These are phyloP conservation scores for Ceratobasidium sp. DNA, from an alignment of 1,284 basidiomycete genomes.

Conservation along the genomic window DNA sequence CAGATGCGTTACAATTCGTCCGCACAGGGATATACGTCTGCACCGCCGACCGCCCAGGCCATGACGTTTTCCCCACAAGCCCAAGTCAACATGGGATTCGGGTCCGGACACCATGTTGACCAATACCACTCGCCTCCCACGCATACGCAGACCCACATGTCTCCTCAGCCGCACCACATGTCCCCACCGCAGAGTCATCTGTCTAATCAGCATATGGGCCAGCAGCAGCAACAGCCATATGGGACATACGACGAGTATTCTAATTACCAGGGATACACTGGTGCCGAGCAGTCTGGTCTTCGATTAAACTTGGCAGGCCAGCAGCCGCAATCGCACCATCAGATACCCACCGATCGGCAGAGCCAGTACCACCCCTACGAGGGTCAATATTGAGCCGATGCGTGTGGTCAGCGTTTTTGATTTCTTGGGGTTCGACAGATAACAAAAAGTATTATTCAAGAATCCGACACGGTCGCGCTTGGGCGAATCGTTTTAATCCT, in stretches of 20 bases:
- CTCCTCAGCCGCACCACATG: slow-evolving; percentile 1
- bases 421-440: background rate
- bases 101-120: background rate
- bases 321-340: background rate
- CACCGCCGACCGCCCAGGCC: background rate
- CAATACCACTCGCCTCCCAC: slow-evolving; percentile 15
- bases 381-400: background rate
- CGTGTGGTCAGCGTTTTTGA: background rate
- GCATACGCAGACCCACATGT: slow-evolving; percentile 14
- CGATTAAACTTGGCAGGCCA: slow-evolving; percentile 1
- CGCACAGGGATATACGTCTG: background rate
- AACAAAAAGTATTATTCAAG: background rate
- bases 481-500: no score
- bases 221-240: background rate
- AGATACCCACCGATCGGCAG: background rate
- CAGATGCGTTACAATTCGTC: background rate
- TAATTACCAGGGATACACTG: background rate
- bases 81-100: no score
- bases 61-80: background rate
- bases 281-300: background rate
- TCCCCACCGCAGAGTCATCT: slow-evolving; percentile 3
- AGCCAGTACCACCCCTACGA: background rate
- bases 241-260: background rate
- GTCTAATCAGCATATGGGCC: slow-evolving; percentile 2
- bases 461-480: no score